These are phyloP conservation scores for Sporormia fimetaria DNA, from an alignment of 495 filamentous ascomycete genomes.

Conservation along the genomic window DNA sequence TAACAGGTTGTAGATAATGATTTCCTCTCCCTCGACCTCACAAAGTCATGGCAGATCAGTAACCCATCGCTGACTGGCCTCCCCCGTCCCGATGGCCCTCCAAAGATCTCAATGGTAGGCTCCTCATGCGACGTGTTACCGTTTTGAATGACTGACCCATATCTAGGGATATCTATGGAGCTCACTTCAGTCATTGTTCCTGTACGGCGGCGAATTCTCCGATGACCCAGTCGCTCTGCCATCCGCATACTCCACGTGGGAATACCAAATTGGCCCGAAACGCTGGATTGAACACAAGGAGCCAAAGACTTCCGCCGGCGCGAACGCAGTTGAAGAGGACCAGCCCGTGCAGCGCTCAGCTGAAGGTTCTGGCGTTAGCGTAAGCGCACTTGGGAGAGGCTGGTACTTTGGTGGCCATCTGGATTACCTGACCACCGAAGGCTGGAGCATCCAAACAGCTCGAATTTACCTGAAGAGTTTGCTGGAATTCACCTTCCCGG, in stretches of 20 bases:
- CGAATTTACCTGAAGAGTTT: constrained; percentile 61
- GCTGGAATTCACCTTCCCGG: constrained; percentile 63
- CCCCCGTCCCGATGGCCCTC: constrained; percentile 54
- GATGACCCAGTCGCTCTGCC: constrained; percentile 45
- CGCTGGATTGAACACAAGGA: constrained; percentile 49
- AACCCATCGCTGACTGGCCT: constrained; percentile 51
- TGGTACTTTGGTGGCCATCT: constrained; percentile 71
- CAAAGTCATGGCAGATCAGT: constrained; percentile 52
- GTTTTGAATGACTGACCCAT: no score
- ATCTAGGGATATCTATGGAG: constrained; percentile 66
- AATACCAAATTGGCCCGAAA: constrained; percentile 48
- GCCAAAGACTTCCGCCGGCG: constrained; percentile 46
- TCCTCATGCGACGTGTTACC: no score
- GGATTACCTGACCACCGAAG: constrained; percentile 53
- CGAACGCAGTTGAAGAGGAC: constrained; percentile 43
- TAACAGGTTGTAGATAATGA: constrained; percentile 48
- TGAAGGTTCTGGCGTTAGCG: constrained; percentile 58
- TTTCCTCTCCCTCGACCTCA: constrained; percentile 55
- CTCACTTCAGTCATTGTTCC: constrained; percentile 50
- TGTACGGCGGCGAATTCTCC: constrained; percentile 63
- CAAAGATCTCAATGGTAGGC: constrained; percentile 55
- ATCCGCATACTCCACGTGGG: constrained; percentile 48
- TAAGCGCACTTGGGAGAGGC: constrained; percentile 53
- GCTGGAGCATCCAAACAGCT: constrained; percentile 51
- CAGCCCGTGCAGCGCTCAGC: constrained; percentile 49